Evolutionary conservation across 2,329 filamentous ascomycete genomes (phyloP).

Genomic region (Aspergillus puulaauensis): DNA sequence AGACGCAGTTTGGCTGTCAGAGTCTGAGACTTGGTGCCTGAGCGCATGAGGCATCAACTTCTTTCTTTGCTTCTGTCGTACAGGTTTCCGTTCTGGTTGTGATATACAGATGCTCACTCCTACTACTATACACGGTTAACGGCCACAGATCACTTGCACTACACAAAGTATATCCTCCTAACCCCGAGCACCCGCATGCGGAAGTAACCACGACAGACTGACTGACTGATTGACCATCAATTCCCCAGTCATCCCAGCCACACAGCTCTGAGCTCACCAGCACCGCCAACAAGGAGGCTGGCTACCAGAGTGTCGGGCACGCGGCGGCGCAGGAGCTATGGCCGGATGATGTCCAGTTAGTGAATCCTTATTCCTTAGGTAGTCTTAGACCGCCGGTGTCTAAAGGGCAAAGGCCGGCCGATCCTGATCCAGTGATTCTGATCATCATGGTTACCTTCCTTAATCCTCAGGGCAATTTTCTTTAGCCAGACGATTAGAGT

Average conservation of each 20-base stretch:
- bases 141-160: too few species aligned
- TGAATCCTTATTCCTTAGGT: background rate
- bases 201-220: too few species aligned
- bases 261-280: background rate
- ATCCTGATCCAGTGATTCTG: background rate
- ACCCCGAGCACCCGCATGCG: too few species aligned
- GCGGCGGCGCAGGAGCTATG: conserved; percentile 24
- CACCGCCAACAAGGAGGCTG: background rate
- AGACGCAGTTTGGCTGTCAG: background rate
- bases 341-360: conserved; percentile 24
- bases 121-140: too few species aligned
- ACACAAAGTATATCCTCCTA: too few species aligned
- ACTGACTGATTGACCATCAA: too few species aligned
- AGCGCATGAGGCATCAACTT: too few species aligned
- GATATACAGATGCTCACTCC: background rate
- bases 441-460: background rate
- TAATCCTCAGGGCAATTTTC: background rate
- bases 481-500: background rate
- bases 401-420: too few species aligned
- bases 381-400: too few species aligned
- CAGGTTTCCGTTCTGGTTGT: background rate
- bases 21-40: background rate
- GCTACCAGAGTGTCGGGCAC: background rate
- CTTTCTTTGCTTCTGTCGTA: background rate
- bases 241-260: too few species aligned